Conservation (phyloP, 2,329 filamentous ascomycete genomes). For the Claviceps pusilla region DNA sequence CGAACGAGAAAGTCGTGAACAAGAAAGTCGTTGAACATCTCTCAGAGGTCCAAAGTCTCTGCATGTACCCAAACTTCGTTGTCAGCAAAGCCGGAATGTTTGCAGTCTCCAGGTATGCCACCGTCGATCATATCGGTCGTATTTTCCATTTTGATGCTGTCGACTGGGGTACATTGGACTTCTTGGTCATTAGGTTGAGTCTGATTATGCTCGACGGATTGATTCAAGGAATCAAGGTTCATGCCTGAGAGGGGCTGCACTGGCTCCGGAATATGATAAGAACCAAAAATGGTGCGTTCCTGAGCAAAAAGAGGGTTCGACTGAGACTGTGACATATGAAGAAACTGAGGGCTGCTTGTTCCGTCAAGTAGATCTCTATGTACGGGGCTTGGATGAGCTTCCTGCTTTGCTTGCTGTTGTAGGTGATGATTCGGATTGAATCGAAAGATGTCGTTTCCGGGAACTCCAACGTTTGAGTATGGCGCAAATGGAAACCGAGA, state of each 20-base stretch:
- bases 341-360: conserved; percentile 12
- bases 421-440: conserved; percentile 11
- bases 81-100: conserved; percentile 10
- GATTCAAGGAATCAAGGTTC: conserved; percentile 17
- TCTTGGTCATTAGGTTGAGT: conserved; percentile 7
- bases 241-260: conserved; percentile 13
- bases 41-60: conserved; percentile 4
- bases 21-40: neutral
- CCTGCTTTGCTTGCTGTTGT: conserved; percentile 13
- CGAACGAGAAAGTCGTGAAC: neutral
- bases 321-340: conserved; percentile 15
- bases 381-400: conserved; percentile 10
- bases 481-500: conserved; percentile 15
- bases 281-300: conserved; percentile 16
- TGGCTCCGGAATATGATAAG: conserved; percentile 12
- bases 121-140: conserved; percentile 13
- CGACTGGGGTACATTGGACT: conserved; percentile 1
- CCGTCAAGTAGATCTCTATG: conserved; percentile 10
- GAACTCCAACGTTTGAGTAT: conserved; percentile 11
- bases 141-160: conserved; percentile 13
- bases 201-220: conserved; percentile 8
- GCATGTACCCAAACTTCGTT: conserved; percentile 5
- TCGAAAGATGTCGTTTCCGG: conserved; percentile 15
- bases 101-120: conserved; percentile 9
- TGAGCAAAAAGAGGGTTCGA: conserved; percentile 20